Evolutionary conservation across 2,329 filamentous ascomycete species (phyloP).

Genomic region (Tricladium varicosporioides): DNA sequence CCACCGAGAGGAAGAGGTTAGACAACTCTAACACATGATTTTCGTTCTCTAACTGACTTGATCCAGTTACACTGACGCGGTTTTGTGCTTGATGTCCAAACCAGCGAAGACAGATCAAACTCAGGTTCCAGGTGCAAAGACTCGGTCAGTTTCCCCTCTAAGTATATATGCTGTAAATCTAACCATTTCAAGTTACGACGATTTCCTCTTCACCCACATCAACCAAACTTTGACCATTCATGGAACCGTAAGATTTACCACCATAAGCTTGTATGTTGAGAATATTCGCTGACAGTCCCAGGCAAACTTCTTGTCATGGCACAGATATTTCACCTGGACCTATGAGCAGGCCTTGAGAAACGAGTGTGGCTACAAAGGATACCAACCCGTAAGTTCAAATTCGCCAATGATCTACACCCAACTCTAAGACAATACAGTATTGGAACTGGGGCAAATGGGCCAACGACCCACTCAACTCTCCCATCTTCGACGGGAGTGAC

Average conservation of each 20-base stretch:
- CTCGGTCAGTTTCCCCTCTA: slow-evolving; percentile 13
- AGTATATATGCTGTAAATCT: background rate
- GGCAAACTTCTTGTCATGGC: slow-evolving; percentile 43
- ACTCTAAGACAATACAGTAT: slow-evolving; percentile 44
- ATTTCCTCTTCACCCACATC: slow-evolving; percentile 39
- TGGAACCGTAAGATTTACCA: slow-evolving; percentile 25
- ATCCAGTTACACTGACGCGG: slow-evolving; percentile 36
- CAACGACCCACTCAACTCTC: slow-evolving; percentile 44
- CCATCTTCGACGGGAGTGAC: slow-evolving; percentile 54
- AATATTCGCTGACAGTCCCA: background rate
- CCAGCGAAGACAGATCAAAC: slow-evolving; percentile 34
- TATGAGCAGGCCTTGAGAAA: slow-evolving; percentile 43
- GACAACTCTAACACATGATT: background rate
- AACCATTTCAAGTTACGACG: slow-evolving; percentile 33
- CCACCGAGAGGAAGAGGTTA: slow-evolving; percentile 17
- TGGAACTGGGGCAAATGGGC: slow-evolving; percentile 51
- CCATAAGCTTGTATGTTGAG: background rate
- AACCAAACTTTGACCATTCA: slow-evolving; percentile 33
- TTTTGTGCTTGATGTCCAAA: slow-evolving; percentile 37
- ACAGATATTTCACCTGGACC: slow-evolving; percentile 41
- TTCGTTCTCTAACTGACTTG: background rate
- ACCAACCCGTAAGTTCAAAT: slow-evolving; percentile 37
- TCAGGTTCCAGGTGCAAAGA: slow-evolving; percentile 28
- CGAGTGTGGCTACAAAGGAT: slow-evolving; percentile 44
- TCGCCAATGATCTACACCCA: background rate